phyloP scores from a whole-genome alignment of 768 basidiomycete genomes.

The Austroboletus festivus region DNA sequence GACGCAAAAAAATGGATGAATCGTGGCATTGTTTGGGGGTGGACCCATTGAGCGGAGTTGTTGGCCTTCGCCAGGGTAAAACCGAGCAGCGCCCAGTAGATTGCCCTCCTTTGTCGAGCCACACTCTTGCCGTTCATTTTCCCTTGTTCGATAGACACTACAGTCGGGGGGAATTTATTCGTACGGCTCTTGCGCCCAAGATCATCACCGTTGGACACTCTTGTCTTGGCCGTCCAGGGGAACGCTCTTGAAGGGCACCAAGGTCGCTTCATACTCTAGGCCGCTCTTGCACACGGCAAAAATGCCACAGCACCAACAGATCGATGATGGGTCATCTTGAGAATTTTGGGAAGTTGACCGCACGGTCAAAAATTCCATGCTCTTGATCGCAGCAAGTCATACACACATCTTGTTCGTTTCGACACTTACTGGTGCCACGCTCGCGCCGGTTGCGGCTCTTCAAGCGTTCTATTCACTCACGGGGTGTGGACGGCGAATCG shows the following conservation, averaged over 20 bases:
- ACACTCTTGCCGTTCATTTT: not conserved
- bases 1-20: not conserved
- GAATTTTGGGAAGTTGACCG: conserved; percentile 8
- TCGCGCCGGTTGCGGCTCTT: conserved; percentile 14
- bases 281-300: not conserved
- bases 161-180: not conserved
- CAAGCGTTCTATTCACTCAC: conserved; percentile 14
- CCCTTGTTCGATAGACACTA: not conserved
- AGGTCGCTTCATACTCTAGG: not conserved
- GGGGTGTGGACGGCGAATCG: conserved; percentile 1
- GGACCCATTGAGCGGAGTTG: conserved; percentile 19
- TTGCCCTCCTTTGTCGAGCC: not conserved
- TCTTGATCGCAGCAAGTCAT: conserved; percentile 23
- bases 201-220: not conserved
- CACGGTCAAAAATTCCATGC: conserved; percentile 28
- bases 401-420: conserved; percentile 16
- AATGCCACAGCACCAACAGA: conserved; percentile 6
- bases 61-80: conserved; percentile 1
- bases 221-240: not conserved
- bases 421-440: conserved; percentile 23
- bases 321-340: conserved; percentile 4
- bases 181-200: conserved; percentile 11
- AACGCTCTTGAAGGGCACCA: too few species aligned
- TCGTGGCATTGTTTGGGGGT: conserved; percentile 15
- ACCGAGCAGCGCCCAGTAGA: not conserved